phyloP scores from a whole-genome alignment of 768 basidiomycete genomes.

The Lentinula lateritia region DNA sequence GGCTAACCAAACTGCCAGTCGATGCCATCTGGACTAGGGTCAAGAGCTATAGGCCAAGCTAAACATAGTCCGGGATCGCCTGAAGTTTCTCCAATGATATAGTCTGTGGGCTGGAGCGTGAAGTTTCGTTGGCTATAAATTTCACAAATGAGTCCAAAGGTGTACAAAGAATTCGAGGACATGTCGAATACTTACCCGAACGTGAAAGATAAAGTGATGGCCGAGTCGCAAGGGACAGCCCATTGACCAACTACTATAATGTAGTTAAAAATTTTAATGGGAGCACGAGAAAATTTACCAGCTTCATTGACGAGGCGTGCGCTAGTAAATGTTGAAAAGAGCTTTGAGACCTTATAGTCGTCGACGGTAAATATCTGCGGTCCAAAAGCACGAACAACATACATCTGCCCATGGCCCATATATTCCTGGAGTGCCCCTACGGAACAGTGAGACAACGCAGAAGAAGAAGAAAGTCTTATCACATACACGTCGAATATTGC shows the following conservation, averaged over 20 bases:
- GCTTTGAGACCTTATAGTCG: constrained; percentile 50
- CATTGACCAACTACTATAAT: constrained; percentile 53
- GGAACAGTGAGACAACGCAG: not conserved
- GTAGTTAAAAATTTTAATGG: not conserved
- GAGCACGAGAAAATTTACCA: constrained; percentile 17
- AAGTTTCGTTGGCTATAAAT: constrained; percentile 41
- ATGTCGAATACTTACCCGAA: constrained; percentile 49
- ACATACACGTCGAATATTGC: constrained; percentile 73
- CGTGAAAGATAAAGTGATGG: constrained; percentile 53
- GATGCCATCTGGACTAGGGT: constrained; percentile 67
- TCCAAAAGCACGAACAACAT: constrained; percentile 13
- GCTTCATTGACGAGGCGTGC: constrained; percentile 65
- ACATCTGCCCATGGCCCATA: constrained; percentile 80
- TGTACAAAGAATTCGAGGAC: not conserved
- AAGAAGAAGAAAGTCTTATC: not conserved
- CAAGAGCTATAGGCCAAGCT: constrained; percentile 64
- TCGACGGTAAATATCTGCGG: constrained; percentile 3
- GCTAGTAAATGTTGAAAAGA: constrained; percentile 54
- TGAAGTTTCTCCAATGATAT: constrained; percentile 63
- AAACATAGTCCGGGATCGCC: constrained; percentile 66
- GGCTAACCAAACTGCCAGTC: constrained; percentile 78
- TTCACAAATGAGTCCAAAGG: not conserved
- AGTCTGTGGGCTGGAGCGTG: constrained; percentile 68
- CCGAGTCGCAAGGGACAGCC: constrained; percentile 68
- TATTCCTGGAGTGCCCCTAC: constrained; percentile 64